Percentiles rank a stretch among this genome's conserved stretches.
phyloP scores from a whole-genome alignment of 176 grass and related monocot species.

The Musa schizocarpa region DNA sequence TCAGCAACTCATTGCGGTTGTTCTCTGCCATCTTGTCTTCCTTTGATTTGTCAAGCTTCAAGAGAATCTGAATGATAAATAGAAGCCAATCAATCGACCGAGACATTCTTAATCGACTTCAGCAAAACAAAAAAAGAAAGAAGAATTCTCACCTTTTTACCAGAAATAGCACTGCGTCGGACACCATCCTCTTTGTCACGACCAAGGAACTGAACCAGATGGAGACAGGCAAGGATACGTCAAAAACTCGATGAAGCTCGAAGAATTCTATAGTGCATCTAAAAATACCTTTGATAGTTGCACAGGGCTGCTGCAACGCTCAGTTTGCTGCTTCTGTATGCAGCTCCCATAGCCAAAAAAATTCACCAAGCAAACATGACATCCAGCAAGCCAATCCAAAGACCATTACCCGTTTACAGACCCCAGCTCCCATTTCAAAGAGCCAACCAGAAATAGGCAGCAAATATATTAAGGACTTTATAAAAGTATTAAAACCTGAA shows the following conservation, averaged over 20 bases:
- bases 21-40: slow-evolving; percentile 87
- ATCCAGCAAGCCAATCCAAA: slow-evolving; percentile 58
- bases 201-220: slow-evolving; percentile 57
- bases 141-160: slow-evolving; percentile 66
- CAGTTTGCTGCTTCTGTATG: slow-evolving; percentile 67
- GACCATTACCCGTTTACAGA: slow-evolving; percentile 60
- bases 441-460: slow-evolving; percentile 91
- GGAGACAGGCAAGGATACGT: background rate
- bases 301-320: slow-evolving; percentile 50
- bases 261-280: background rate
- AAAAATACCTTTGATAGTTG: slow-evolving; percentile 82
- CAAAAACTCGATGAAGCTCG: background rate
- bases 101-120: background rate
- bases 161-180: slow-evolving; percentile 83
- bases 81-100: slow-evolving; percentile 1
- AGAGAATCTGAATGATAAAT: slow-evolving; percentile 45
- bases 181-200: slow-evolving; percentile 71
- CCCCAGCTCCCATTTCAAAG: slow-evolving; percentile 98
- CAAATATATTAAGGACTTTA: slow-evolving; percentile 72
- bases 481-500: slow-evolving; percentile 11
- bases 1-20: slow-evolving; percentile 78
- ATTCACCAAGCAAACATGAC: slow-evolving; percentile 47
- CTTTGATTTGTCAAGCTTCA: slow-evolving; percentile 88
- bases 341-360: slow-evolving; percentile 58
- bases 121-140: background rate